phyloP scores from a whole-genome alignment of 129 eudicot genomes.

The Ambrosia trifida region DNA sequence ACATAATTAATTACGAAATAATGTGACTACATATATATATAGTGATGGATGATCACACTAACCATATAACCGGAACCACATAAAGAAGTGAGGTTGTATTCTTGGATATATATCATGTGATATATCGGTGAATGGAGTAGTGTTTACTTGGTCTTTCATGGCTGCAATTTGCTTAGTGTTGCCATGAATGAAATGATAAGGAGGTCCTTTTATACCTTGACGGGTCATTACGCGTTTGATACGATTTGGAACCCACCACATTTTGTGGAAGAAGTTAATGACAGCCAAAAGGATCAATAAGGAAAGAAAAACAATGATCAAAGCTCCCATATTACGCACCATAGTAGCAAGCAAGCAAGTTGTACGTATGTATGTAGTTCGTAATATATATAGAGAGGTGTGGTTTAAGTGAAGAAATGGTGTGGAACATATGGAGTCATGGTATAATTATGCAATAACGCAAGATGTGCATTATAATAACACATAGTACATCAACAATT shows the following conservation, averaged over 20 bases:
- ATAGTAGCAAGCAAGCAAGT: conserved; percentile 7
- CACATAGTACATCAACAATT: too few species aligned
- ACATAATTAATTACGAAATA: not conserved
- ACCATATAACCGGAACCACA: conserved; percentile 45
- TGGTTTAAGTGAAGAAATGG: not conserved
- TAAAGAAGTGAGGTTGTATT: conserved; percentile 43
- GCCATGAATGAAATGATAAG: conserved; percentile 40
- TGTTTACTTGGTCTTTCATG: conserved; percentile 30
- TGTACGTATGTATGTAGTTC: not conserved
- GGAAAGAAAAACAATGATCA: not conserved
- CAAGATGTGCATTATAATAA: too few species aligned
- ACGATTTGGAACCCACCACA: conserved; percentile 48
- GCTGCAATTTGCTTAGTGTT: conserved; percentile 37
- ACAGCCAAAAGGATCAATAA: conserved; percentile 5
- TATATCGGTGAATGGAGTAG: conserved; percentile 2
- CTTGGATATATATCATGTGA: conserved; percentile 43
- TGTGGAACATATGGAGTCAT: not conserved
- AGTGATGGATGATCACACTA: not conserved
- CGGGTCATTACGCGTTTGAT: conserved; percentile 29
- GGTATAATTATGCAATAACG: too few species aligned
- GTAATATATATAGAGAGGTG: not conserved
- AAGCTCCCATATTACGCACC: conserved; percentile 13
- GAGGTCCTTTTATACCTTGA: conserved; percentile 51
- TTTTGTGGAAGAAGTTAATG: conserved; percentile 30
- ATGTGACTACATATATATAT: not conserved